Conservation (phyloP, 169 alveolate species). For the Besnoitia besnoiti region DNA sequence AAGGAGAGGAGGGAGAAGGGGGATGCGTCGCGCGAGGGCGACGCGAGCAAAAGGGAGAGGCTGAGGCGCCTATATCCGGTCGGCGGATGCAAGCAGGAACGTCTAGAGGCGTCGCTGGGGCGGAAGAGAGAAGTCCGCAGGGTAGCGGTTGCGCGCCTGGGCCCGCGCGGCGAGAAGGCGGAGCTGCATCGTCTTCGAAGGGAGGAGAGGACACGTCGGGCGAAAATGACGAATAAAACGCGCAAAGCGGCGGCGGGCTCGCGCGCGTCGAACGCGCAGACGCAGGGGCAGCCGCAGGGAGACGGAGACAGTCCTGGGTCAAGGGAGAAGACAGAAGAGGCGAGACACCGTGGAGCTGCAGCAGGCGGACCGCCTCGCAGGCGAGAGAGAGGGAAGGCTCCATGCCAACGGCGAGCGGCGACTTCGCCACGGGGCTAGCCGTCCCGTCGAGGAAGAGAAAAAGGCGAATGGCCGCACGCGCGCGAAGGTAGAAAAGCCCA, state of each 20-base stretch:
- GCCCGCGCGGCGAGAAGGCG: background rate
- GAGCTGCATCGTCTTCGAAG: background rate
- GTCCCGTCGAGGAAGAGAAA: background rate
- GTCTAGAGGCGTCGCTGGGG: too few relatives aligned
- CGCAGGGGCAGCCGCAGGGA: background rate
- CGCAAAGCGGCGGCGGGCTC: background rate
- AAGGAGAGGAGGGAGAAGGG: background rate
- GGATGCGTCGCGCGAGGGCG: background rate
- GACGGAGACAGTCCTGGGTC: background rate
- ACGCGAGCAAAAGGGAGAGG: background rate
- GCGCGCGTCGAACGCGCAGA: background rate
- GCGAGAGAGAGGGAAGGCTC: background rate
- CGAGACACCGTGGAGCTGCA: background rate
- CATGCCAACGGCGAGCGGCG: background rate
- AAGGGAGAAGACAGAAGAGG: background rate
- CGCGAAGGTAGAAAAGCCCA: background rate
- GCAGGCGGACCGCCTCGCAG: background rate
- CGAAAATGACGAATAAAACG: background rate
- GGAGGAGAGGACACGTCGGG: background rate
- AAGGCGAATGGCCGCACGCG: background rate
- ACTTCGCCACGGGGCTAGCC: background rate
- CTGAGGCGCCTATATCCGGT: background rate
- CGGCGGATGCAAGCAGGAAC: background rate
- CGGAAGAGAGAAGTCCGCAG: too few relatives aligned
- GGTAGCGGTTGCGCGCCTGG: too few relatives aligned